Percentiles rank a stretch among this genome's conserved stretches.
Evolutionary conservation across 2,329 filamentous ascomycete species (phyloP).

Genomic region (Parasarocladium wereldwijsianum): DNA sequence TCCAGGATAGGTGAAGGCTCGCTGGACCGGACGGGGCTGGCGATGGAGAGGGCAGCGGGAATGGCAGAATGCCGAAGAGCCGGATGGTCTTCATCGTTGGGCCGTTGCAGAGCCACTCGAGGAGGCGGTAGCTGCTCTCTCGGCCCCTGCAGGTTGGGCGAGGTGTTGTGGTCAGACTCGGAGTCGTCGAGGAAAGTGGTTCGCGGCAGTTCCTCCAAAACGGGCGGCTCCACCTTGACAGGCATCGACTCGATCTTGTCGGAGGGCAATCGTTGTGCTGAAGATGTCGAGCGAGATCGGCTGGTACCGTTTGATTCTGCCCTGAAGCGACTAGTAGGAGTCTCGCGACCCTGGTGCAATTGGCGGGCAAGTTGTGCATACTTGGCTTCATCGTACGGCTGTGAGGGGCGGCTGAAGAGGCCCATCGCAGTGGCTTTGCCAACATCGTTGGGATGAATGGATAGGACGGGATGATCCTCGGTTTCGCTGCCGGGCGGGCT

Average conservation of each 20-base stretch:
- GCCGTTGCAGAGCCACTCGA: constrained; percentile 27
- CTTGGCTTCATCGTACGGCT: constrained; percentile 71
- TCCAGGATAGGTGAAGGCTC: constrained; percentile 4
- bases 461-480: constrained; percentile 49
- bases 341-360: constrained; percentile 61
- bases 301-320: constrained; percentile 27
- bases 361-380: constrained; percentile 72
- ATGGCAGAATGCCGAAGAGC: constrained; percentile 32
- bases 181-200: constrained; percentile 31
- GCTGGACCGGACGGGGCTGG: too few species aligned
- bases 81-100: constrained; percentile 38
- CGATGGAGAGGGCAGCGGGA: constrained; percentile 26
- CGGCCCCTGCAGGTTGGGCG: constrained; percentile 3
- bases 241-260: constrained; percentile 17
- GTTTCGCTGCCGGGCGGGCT: constrained; percentile 52
- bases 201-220: constrained; percentile 17
- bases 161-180: constrained; percentile 18
- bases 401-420: constrained; percentile 52
- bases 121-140: constrained; percentile 12
- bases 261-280: constrained; percentile 19
- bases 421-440: constrained; percentile 65
- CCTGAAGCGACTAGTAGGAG: constrained; percentile 32
- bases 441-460: constrained; percentile 59
- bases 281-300: constrained; percentile 33
- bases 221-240: constrained; percentile 14